Conservation (phyloP, 164 flowering plant genomes). For the Liquidambar formosana region DNA sequence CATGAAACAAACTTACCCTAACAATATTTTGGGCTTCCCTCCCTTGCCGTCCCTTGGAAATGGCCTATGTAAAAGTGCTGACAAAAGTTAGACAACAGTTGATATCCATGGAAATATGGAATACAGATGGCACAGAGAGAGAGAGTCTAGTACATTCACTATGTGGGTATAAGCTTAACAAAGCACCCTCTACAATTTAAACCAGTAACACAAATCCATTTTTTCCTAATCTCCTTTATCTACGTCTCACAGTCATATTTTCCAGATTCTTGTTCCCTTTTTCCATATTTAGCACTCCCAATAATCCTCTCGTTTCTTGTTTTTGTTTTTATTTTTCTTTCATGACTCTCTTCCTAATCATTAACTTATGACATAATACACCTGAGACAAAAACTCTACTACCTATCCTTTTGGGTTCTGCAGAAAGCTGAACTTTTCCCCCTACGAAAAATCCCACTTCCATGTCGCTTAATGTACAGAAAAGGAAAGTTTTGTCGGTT, state of each 20-base stretch:
- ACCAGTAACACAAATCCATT: background rate
- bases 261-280: background rate
- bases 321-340: background rate
- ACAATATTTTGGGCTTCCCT: constrained; percentile 85
- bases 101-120: background rate
- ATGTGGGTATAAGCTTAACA: background rate
- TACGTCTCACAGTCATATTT: background rate
- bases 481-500: too few relatives aligned
- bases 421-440: too few relatives aligned
- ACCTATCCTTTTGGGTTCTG: too few relatives aligned
- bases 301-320: background rate
- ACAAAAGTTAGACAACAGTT: background rate
- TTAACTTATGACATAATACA: background rate
- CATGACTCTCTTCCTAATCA: background rate
- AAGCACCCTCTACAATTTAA: background rate
- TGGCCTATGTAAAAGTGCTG: constrained; percentile 41
- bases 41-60: constrained; percentile 91
- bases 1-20: constrained; percentile 38
- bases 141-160: background rate
- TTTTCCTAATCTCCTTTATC: background rate
- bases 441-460: too few relatives aligned
- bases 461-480: too few relatives aligned
- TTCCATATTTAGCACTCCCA: background rate
- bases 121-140: background rate
- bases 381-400: background rate